Percentiles rank a stretch among this genome's conserved stretches.
These are phyloP conservation scores for Phytopythium montanum DNA, from an alignment of 352 stramenopile genomes.

Conservation along the genomic window DNA sequence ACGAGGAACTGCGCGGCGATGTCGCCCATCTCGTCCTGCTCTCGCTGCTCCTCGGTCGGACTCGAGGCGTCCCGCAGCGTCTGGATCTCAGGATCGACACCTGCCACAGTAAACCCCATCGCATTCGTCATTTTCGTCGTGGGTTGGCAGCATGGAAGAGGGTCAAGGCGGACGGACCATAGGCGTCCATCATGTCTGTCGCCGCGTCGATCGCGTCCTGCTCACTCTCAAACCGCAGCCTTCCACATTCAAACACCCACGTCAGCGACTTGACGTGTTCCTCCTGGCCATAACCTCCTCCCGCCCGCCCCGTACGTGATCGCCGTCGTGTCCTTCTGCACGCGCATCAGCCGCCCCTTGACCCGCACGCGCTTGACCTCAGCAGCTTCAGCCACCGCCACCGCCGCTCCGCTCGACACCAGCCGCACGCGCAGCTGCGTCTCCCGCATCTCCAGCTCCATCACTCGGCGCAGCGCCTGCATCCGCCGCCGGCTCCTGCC, in stretches of 20 bases:
- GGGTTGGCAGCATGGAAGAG: neutral
- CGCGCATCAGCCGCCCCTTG: neutral
- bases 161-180: neutral
- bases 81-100: neutral
- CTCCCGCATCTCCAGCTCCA: neutral
- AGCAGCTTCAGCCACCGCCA: neutral
- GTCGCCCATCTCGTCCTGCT: neutral
- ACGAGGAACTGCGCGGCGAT: neutral
- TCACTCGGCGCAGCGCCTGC: neutral
- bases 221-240: neutral
- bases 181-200: neutral
- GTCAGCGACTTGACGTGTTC: neutral
- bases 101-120: neutral
- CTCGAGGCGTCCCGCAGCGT: neutral
- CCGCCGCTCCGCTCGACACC: neutral
- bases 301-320: neutral
- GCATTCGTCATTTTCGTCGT: neutral
- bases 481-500: neutral
- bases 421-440: neutral
- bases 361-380: neutral
- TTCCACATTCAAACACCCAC: neutral
- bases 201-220: conserved; percentile 4
- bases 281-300: neutral
- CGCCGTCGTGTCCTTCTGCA: neutral
- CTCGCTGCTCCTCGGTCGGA: neutral